These are phyloP conservation scores for Barnettozyma siamensis DNA, from an alignment of 805 yeast genomes.

Conservation along the genomic window DNA sequence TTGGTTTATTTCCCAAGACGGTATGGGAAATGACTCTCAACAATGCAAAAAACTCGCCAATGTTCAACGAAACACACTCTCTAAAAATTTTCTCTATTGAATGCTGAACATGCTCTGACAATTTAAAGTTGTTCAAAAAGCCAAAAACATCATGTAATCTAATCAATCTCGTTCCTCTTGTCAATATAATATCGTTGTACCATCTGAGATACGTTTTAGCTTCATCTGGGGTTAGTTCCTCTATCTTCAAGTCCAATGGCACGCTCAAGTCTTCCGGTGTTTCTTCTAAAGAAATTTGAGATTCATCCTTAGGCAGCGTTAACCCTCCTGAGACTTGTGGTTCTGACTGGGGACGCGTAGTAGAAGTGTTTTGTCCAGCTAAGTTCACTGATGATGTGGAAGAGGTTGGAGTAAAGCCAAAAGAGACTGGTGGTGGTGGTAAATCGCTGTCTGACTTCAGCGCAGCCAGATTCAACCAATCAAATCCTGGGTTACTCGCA, in stretches of 20 bases:
- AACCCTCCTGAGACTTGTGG: not conserved
- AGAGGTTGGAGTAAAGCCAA: constrained; percentile 31
- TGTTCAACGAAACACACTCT: constrained; percentile 56
- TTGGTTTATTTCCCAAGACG: constrained; percentile 42
- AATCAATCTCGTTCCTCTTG: constrained; percentile 63
- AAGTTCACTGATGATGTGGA: constrained; percentile 17
- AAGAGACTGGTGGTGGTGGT: constrained; percentile 50
- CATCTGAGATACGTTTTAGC: constrained; percentile 83
- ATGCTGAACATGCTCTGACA: constrained; percentile 45
- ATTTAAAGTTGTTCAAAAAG: constrained; percentile 72
- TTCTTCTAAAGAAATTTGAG: not conserved
- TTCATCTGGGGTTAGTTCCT: constrained; percentile 72
- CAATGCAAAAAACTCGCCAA: constrained; percentile 88
- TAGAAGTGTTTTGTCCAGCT: constrained; percentile 1
- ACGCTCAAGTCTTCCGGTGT: constrained; percentile 35
- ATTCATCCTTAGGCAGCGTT: not conserved
- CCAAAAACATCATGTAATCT: constrained; percentile 70
- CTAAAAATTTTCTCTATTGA: constrained; percentile 47
- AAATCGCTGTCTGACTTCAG: constrained; percentile 25
- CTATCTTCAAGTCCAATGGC: constrained; percentile 59
- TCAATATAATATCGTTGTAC: constrained; percentile 79
- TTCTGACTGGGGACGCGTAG: not conserved
- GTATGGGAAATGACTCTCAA: constrained; percentile 75
- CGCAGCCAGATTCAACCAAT: constrained; percentile 46
- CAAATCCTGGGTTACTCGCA: constrained; percentile 33